Percentiles rank a stretch among this genome's conserved stretches.
These are phyloP conservation scores for Rheum nobile DNA, from an alignment of 148 eudicot species.

Conservation along the genomic window DNA sequence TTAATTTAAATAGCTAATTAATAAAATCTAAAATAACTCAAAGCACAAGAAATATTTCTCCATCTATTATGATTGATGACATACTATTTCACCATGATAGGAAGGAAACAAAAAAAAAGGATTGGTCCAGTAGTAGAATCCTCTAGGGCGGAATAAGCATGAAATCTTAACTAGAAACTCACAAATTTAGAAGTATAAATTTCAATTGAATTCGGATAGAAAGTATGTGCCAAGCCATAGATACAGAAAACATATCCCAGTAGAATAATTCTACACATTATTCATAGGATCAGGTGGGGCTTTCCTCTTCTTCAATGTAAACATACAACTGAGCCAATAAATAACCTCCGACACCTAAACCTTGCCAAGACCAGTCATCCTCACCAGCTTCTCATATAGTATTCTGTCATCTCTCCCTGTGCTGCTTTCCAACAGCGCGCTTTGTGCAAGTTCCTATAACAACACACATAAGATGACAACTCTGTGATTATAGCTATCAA, in stretches of 20 bases:
- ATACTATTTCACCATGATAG: too few species aligned
- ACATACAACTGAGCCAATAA: not conserved
- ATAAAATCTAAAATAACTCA: too few species aligned
- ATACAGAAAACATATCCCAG: not conserved
- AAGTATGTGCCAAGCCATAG: not conserved
- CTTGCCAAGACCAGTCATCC: conserved; percentile 24
- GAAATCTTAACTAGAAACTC: too few species aligned
- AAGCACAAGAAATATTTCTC: too few species aligned
- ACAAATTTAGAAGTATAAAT: not conserved
- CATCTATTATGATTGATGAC: too few species aligned
- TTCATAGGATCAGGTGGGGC: not conserved
- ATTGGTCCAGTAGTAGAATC: too few species aligned
- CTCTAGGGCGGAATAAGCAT: too few species aligned
- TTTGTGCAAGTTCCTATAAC: conserved; percentile 87
- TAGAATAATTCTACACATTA: not conserved
- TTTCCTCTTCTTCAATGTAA: not conserved
- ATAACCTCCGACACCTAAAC: not conserved
- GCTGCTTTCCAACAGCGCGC: conserved; percentile 86
- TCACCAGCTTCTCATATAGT: conserved; percentile 70
- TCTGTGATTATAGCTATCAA: not conserved
- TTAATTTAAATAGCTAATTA: too few species aligned
- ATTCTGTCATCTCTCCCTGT: conserved; percentile 86
- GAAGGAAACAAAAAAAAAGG: too few species aligned
- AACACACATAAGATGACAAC: not conserved
- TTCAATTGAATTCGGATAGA: not conserved